These are phyloP conservation scores for Gaeumannomyces sp. DNA, from an alignment of 2,329 filamentous ascomycete genomes.

Conservation along the genomic window DNA sequence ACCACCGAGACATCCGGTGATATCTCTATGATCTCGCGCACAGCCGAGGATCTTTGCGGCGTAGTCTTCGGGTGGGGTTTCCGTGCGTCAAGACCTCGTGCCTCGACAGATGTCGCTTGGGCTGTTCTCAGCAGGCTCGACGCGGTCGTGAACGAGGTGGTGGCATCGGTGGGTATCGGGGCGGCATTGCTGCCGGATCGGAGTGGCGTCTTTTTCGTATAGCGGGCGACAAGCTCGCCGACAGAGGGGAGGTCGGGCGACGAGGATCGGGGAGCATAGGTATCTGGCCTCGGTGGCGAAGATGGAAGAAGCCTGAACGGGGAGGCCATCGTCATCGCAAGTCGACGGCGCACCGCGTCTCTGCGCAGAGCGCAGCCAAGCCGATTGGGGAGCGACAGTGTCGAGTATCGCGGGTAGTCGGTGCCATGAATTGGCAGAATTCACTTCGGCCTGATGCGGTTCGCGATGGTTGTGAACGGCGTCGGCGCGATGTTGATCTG, in stretches of 20 bases:
- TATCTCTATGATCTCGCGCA: constrained; percentile 2
- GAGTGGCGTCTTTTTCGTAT: constrained; percentile 25
- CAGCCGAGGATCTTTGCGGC: neutral
- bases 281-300: constrained; percentile 20
- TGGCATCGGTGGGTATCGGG: constrained; percentile 30
- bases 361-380: constrained; percentile 43
- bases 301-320: constrained; percentile 23
- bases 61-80: constrained; percentile 1
- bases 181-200: constrained; percentile 31
- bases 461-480: neutral
- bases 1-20: constrained; percentile 2
- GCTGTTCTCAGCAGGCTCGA: constrained; percentile 29
- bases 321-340: constrained; percentile 26
- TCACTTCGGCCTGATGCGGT: neutral
- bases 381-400: constrained; percentile 23
- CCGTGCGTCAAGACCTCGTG: neutral
- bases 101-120: constrained; percentile 18
- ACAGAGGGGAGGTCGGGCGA: constrained; percentile 52
- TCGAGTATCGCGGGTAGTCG: constrained; percentile 14
- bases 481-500: neutral
- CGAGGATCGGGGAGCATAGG: constrained; percentile 32
- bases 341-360: constrained; percentile 21
- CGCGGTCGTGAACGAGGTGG: constrained; percentile 35
- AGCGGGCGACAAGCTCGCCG: constrained; percentile 38
- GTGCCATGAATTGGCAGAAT: constrained; percentile 1